Percentiles rank a stretch among this genome's conserved stretches.
phyloP scores from a whole-genome alignment of 768 basidiomycete species.

The Lactarius akahatsu region DNA sequence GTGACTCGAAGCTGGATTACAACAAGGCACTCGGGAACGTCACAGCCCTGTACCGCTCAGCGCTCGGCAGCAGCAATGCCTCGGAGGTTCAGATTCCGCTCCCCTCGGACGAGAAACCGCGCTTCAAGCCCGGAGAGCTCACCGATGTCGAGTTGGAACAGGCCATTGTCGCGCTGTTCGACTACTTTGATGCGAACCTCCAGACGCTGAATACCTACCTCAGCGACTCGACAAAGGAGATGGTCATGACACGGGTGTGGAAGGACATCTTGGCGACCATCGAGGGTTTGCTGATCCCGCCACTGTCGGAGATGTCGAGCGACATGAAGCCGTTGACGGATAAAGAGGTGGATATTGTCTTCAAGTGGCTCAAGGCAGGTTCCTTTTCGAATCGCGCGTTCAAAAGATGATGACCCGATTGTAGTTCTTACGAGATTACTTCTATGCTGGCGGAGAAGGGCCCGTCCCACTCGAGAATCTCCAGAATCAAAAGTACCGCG shows the following conservation, averaged over 20 bases:
- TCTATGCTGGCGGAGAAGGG: conserved; percentile 91
- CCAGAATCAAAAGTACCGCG: conserved; percentile 94
- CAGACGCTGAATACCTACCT: conserved; percentile 88
- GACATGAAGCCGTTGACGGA: conserved; percentile 92
- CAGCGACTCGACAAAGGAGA: conserved; percentile 80
- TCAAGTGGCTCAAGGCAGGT: conserved; percentile 92
- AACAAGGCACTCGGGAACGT: conserved; percentile 86
- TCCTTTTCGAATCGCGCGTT: not conserved
- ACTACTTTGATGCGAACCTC: conserved; percentile 94
- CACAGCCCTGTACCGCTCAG: conserved; percentile 78
- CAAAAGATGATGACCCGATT: conserved; percentile 17
- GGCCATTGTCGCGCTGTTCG: conserved; percentile 88
- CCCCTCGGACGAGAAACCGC: conserved; percentile 70
- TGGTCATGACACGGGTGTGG: conserved; percentile 93
- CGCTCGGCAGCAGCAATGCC: conserved; percentile 60
- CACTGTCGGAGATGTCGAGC: conserved; percentile 78
- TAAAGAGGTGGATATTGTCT: conserved; percentile 97
- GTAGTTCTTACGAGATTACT: conserved; percentile 92
- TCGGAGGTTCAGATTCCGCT: conserved; percentile 78
- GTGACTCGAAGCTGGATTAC: conserved; percentile 67
- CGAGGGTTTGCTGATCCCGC: conserved; percentile 87
- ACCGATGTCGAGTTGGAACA: conserved; percentile 94
- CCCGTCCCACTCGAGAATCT: conserved; percentile 82
- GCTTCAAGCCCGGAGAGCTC: conserved; percentile 74
- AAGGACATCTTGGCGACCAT: conserved; percentile 89